Evolutionary conservation across 106 monocot genomes (phyloP).

Genomic region (Allium fistulosum): DNA sequence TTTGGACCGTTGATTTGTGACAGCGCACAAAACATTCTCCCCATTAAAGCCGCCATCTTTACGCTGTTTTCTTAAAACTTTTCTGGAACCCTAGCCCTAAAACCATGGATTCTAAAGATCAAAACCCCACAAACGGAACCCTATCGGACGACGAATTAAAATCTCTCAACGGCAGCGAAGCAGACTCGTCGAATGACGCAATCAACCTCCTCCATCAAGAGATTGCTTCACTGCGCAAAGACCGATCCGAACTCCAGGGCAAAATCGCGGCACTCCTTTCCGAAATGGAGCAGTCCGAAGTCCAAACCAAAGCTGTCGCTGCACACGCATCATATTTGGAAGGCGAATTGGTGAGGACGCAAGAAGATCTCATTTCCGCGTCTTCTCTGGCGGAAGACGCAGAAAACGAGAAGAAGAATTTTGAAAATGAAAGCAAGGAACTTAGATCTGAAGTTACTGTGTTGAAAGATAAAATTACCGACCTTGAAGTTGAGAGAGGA

Average conservation of each 20-base stretch:
- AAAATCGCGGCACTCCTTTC: constrained; percentile 1
- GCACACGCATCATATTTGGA: constrained; percentile 9
- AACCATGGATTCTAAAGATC: too few relatives aligned
- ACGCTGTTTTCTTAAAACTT: too few relatives aligned
- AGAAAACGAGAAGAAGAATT: background rate
- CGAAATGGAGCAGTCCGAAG: constrained; percentile 15
- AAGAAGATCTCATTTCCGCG: constrained; percentile 18
- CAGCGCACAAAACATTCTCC: too few relatives aligned
- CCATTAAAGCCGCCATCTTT: too few relatives aligned
- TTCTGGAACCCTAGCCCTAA: too few relatives aligned
- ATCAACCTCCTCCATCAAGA: constrained; percentile 12
- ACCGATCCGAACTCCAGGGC: constrained; percentile 5
- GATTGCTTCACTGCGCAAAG: constrained; percentile 3
- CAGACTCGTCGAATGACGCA: background rate
- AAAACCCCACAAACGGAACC: too few relatives aligned
- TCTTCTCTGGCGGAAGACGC: constrained; percentile 10
- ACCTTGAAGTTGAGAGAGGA: background rate
- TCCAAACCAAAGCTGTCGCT: constrained; percentile 4
- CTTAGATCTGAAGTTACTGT: background rate
- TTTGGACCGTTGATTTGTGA: too few relatives aligned
- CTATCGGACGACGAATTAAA: constrained; percentile 8
- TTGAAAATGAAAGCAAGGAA: background rate
- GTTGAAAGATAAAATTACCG: background rate
- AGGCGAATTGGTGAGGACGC: constrained; percentile 11
- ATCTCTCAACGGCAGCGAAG: constrained; percentile 7